phyloP scores from a whole-genome alignment of 202 grass and related monocot genomes.

The Cymbopogon flexuosus region DNA sequence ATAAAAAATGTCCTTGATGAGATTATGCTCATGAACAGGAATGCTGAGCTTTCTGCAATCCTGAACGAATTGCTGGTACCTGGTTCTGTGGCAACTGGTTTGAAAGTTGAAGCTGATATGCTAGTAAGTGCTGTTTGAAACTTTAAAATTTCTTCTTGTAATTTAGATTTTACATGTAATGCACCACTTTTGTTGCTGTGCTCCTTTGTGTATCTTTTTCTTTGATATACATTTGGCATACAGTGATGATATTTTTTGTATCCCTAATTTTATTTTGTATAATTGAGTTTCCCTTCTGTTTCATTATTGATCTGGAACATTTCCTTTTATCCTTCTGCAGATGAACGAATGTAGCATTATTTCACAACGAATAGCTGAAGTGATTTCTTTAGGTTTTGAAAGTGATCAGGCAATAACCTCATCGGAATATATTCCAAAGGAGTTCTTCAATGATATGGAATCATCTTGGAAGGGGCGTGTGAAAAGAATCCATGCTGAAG shows the following conservation, averaged over 20 bases:
- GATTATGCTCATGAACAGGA: constrained; percentile 72
- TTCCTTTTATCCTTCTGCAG: constrained; percentile 36
- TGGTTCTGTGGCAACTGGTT: constrained; percentile 66
- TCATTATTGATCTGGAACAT: not conserved
- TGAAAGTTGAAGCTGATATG: constrained; percentile 72
- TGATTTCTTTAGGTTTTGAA: constrained; percentile 64
- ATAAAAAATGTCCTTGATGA: constrained; percentile 85
- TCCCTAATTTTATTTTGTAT: not conserved
- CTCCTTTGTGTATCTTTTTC: not conserved
- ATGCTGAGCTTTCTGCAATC: constrained; percentile 65
- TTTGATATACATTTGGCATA: not conserved
- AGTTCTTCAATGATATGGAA: constrained; percentile 92
- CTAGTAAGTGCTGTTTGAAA: constrained; percentile 51
- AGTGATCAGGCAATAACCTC: constrained; percentile 72
- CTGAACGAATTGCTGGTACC: constrained; percentile 61
- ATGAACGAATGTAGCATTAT: constrained; percentile 72
- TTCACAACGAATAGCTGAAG: constrained; percentile 74
- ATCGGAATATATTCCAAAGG: constrained; percentile 65
- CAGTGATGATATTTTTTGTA: not conserved
- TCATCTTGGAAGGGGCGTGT: constrained; percentile 90
- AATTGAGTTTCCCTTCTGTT: not conserved
- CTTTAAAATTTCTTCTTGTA: not conserved
- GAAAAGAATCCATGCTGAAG: constrained; percentile 85
- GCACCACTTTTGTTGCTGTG: not conserved
- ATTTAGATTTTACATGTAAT: not conserved